These are phyloP conservation scores for Annona cherimola DNA, from an alignment of 164 flowering plant species.

Conservation along the genomic window DNA sequence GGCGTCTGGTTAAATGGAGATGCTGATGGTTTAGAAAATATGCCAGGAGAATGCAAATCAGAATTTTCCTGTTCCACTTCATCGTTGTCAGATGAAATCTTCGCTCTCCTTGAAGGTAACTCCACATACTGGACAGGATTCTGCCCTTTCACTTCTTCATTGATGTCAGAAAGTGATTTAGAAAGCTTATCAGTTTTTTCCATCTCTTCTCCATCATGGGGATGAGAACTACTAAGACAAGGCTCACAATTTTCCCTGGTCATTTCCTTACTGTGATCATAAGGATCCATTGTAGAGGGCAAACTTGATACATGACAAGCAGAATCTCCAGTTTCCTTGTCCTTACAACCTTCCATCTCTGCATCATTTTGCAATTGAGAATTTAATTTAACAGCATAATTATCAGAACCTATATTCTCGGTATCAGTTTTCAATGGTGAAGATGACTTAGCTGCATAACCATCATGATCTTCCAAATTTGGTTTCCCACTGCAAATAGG, in stretches of 20 bases:
- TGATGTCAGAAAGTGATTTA: neutral
- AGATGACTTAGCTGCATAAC: neutral
- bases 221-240: neutral
- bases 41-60: constrained; percentile 7
- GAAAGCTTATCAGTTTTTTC: constrained; percentile 2
- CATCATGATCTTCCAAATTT: neutral
- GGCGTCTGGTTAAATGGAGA: constrained; percentile 15
- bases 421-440: constrained; percentile 4
- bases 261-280: neutral
- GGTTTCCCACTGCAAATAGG: constrained; percentile 4
- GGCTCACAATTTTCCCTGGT: neutral
- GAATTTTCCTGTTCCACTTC: constrained; percentile 8
- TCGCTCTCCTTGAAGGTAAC: neutral
- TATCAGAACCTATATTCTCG: neutral
- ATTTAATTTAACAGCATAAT: neutral
- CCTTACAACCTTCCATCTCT: neutral
- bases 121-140: constrained; percentile 1
- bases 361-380: constrained; percentile 5
- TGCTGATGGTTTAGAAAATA: constrained; percentile 8
- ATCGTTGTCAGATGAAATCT: constrained; percentile 1
- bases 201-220: neutral
- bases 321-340: constrained; percentile 7
- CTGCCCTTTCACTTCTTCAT: constrained; percentile 4
- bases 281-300: neutral
- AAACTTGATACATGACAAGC: neutral